phyloP scores from a whole-genome alignment of 1,284 basidiomycete species.

The Naganishia albida region DNA sequence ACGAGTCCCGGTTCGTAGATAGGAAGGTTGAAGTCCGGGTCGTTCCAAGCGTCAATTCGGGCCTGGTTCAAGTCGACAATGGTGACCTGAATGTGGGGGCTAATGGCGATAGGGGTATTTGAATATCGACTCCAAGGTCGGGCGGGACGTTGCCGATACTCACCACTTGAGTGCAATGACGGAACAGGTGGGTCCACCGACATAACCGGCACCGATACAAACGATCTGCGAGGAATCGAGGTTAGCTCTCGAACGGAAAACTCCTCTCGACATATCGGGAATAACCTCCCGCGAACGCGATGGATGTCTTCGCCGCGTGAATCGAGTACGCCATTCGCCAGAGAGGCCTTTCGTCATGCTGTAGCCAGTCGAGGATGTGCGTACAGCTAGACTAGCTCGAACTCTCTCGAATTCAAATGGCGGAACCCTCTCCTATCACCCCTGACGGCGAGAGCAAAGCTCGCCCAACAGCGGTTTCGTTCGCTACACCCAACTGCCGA shows the following conservation, averaged over 20 bases:
- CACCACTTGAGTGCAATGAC: constrained; percentile 61
- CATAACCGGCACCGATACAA: constrained; percentile 62
- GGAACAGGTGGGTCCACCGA: constrained; percentile 92
- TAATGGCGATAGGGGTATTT: constrained; percentile 19
- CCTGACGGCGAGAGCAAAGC: not conserved
- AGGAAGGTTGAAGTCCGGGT: constrained; percentile 49
- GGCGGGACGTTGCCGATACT: not conserved
- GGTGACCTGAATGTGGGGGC: constrained; percentile 86
- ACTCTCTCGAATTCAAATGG: not conserved
- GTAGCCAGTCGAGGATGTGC: not conserved
- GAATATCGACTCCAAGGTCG: constrained; percentile 1
- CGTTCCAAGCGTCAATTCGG: constrained; percentile 95
- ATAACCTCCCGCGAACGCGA: not conserved
- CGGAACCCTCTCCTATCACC: not conserved
- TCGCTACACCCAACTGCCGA: not conserved
- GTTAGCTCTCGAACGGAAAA: not conserved
- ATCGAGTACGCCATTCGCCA: not conserved
- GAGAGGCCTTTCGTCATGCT: not conserved
- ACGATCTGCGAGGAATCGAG: constrained; percentile 22
- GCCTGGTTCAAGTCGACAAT: constrained; percentile 96
- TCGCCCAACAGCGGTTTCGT: not conserved
- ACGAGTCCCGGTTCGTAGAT: constrained; percentile 99
- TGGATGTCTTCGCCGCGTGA: no score
- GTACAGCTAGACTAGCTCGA: not conserved
- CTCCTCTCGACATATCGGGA: not conserved